Conservation (phyloP, 1,139 yeast species). For the Starmera stellimalicola region DNA sequence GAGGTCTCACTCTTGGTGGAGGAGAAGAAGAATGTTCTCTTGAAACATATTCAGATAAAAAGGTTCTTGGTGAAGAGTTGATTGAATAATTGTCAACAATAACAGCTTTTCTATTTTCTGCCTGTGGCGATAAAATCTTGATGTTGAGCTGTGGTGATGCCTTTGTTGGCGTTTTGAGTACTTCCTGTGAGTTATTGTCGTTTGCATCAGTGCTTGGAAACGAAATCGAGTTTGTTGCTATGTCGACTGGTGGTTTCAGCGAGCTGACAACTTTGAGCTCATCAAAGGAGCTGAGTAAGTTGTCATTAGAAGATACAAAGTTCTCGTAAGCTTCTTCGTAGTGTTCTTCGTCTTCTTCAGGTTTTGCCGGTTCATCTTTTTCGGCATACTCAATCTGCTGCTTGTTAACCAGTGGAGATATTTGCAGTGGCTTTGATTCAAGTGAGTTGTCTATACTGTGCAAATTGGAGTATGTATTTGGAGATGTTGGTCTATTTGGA, state of each 20-base stretch:
- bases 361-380: too few species aligned
- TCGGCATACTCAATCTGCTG: too few species aligned
- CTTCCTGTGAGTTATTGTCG: conserved; percentile 1
- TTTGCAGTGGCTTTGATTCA: too few species aligned
- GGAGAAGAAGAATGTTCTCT: conserved; percentile 9
- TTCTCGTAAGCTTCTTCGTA: too few species aligned
- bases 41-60: conserved; percentile 13
- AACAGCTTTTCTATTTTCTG: conserved; percentile 22
- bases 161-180: conserved; percentile 2
- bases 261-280: background rate
- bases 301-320: background rate
- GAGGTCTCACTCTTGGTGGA: conserved; percentile 13
- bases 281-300: conserved; percentile 11
- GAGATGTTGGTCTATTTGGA: conserved; percentile 17
- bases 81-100: conserved; percentile 18
- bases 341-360: too few species aligned
- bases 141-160: conserved; percentile 2
- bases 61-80: conserved; percentile 16
- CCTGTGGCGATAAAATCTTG: conserved; percentile 14
- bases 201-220: too few species aligned
- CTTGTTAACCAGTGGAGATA: too few species aligned
- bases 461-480: too few species aligned
- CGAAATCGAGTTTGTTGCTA: conserved; percentile 5
- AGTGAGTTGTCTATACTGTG: too few species aligned
- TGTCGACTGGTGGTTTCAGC: conserved; percentile 1